Percentiles rank a stretch among this genome's conserved stretches.
phyloP scores from a whole-genome alignment of 78 protist species.

The Blattamonas nauphoetae region DNA sequence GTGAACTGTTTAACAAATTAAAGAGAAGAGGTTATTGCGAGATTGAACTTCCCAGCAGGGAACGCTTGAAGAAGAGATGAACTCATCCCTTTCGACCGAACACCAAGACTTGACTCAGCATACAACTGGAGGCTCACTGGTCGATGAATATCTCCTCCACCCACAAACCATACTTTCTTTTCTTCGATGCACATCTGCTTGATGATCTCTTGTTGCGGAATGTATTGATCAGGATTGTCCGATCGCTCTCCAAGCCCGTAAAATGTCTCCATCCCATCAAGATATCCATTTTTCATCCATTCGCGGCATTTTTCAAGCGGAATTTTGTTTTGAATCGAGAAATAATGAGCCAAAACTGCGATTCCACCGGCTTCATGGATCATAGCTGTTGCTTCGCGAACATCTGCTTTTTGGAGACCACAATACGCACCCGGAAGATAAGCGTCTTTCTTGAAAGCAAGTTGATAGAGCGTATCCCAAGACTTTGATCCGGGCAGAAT shows the following conservation, averaged over 20 bases:
- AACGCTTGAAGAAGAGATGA: background rate
- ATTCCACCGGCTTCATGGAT: conserved; percentile 13
- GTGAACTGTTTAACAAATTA: too few species aligned
- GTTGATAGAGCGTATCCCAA: background rate
- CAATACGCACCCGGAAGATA: background rate
- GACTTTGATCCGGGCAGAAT: background rate
- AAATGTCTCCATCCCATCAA: background rate
- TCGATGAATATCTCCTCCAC: background rate
- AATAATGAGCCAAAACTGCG: conserved; percentile 12
- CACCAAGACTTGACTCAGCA: background rate
- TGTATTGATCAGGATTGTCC: background rate
- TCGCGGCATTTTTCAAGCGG: background rate
- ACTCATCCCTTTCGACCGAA: background rate
- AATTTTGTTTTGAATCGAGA: background rate
- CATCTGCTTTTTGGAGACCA: background rate
- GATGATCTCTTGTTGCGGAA: background rate
- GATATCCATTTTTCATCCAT: background rate
- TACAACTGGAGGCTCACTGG: background rate
- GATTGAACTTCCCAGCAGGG: too few species aligned
- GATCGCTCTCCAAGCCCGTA: background rate
- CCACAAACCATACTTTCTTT: background rate
- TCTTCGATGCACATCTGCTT: background rate
- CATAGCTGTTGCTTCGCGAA: background rate
- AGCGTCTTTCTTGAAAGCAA: background rate
- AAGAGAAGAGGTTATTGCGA: too few species aligned